These are phyloP conservation scores for Phytopythium aichiense DNA, from an alignment of 352 stramenopile species.

Conservation along the genomic window DNA sequence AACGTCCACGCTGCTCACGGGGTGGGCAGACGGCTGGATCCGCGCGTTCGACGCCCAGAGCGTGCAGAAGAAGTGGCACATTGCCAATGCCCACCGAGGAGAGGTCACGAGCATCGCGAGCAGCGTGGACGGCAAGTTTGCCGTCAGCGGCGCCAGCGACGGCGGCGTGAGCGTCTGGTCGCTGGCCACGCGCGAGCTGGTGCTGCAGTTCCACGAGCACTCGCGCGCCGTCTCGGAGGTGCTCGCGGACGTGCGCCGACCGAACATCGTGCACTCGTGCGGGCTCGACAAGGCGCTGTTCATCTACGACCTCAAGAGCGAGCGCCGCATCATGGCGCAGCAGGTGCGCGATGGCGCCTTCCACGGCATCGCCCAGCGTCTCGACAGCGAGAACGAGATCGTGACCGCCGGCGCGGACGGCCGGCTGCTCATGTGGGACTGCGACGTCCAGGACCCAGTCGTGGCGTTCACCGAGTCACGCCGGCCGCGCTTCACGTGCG, in stretches of 20 bases:
- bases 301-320: slow-evolving; percentile 89
- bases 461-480: slow-evolving; percentile 39
- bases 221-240: slow-evolving; percentile 77
- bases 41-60: slow-evolving; percentile 51
- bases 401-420: slow-evolving; percentile 83
- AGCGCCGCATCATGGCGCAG: slow-evolving; percentile 78
- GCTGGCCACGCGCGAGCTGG: slow-evolving; percentile 74
- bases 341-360: slow-evolving; percentile 79
- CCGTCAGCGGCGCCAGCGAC: slow-evolving; percentile 80
- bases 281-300: slow-evolving; percentile 85
- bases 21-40: slow-evolving; percentile 74
- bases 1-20: slow-evolving; percentile 29
- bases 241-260: slow-evolving; percentile 68
- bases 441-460: slow-evolving; percentile 82
- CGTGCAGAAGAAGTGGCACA: slow-evolving; percentile 74
- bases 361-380: slow-evolving; percentile 77
- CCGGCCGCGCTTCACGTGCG: slow-evolving; percentile 33
- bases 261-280: slow-evolving; percentile 85
- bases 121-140: slow-evolving; percentile 46
- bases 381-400: slow-evolving; percentile 90
- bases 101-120: slow-evolving; percentile 69
- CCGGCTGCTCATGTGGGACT: slow-evolving; percentile 88
- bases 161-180: slow-evolving; percentile 90
- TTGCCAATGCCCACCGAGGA: slow-evolving; percentile 83
- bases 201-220: slow-evolving; percentile 91